These are phyloP conservation scores for Meira miltonrushii DNA, from an alignment of 1,284 basidiomycete species.

Conservation along the genomic window DNA sequence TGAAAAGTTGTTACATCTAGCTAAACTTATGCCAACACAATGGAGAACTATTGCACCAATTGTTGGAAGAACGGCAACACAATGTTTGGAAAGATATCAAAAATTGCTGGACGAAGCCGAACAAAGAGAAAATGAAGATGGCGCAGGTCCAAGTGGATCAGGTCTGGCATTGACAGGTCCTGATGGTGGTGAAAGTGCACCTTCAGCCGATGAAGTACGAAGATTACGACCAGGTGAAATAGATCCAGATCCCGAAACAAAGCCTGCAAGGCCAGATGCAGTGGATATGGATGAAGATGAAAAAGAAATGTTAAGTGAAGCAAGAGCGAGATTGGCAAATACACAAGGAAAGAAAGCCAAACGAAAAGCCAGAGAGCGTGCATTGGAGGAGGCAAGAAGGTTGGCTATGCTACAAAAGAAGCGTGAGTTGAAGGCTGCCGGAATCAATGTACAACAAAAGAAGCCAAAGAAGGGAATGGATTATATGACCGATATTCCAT, in stretches of 20 bases:
- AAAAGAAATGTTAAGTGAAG: constrained; percentile 99
- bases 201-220: constrained; percentile 83
- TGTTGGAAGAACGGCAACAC: constrained; percentile 95
- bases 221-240: constrained; percentile 90
- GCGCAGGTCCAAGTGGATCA: constrained; percentile 17
- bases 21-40: constrained; percentile 98
- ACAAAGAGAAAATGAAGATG: constrained; percentile 26
- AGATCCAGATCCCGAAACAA: constrained; percentile 97
- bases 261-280: constrained; percentile 93
- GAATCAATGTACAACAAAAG: constrained; percentile 78
- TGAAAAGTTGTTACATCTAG: constrained; percentile 94
- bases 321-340: constrained; percentile 92
- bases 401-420: constrained; percentile 96
- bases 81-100: constrained; percentile 97
- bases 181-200: constrained; percentile 66
- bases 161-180: constrained; percentile 71
- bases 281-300: constrained; percentile 99
- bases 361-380: constrained; percentile 82
- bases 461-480: constrained; percentile 88
- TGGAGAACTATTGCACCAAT: constrained; percentile 99
- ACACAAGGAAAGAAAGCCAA: constrained; percentile 99
- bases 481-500: constrained; percentile 98
- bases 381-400: constrained; percentile 84
- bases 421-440: constrained; percentile 92
- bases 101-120: constrained; percentile 92